Conservation (phyloP, 2,329 filamentous ascomycete species). For the Diaporthe longicolla region DNA sequence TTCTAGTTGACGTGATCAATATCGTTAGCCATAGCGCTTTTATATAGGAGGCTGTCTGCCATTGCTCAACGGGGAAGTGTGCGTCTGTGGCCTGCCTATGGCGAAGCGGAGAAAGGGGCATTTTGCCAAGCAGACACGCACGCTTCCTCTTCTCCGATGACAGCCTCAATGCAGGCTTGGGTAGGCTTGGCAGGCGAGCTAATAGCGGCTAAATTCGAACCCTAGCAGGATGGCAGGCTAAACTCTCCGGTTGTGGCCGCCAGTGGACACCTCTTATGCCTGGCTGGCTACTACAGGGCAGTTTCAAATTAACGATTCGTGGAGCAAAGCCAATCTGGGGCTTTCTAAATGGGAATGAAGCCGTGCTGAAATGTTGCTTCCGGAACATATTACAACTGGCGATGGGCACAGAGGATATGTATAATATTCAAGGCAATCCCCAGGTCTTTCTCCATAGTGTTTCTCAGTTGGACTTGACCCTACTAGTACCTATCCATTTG, state of each 20-base stretch:
- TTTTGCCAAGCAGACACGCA: neutral
- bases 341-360: neutral
- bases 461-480: neutral
- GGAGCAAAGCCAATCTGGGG: constrained; percentile 11
- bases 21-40: too few species aligned
- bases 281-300: neutral
- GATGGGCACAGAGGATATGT: neutral
- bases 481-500: neutral
- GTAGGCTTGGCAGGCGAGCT: neutral
- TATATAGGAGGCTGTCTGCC: neutral
- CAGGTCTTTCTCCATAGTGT: neutral
- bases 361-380: neutral
- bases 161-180: neutral
- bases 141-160: constrained; percentile 14
- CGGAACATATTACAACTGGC: neutral
- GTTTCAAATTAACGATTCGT: constrained; percentile 23
- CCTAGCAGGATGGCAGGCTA: neutral
- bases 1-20: too few species aligned
- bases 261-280: neutral
- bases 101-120: neutral
- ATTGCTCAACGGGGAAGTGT: neutral
- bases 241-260: neutral
- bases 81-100: neutral
- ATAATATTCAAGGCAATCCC: neutral
- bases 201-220: constrained; percentile 19